phyloP scores from a whole-genome alignment of 2,329 filamentous ascomycete species.

The Cladobotryum protrusum region DNA sequence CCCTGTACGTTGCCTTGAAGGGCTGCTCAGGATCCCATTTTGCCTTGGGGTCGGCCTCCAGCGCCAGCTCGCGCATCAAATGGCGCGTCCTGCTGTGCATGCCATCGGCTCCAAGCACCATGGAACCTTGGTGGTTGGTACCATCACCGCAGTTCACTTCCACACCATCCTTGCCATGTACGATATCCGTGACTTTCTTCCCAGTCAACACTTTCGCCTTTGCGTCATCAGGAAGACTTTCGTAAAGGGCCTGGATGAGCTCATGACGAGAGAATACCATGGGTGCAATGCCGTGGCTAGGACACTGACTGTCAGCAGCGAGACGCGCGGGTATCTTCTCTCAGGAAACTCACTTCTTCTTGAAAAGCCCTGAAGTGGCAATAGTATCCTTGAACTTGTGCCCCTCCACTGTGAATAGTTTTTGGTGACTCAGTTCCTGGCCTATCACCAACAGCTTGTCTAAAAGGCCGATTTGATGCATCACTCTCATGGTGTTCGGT shows the following conservation, averaged over 20 bases:
- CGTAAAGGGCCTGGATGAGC: constrained; percentile 27
- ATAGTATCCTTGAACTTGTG: constrained; percentile 18
- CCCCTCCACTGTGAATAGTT: constrained; percentile 22
- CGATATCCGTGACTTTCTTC: constrained; percentile 20
- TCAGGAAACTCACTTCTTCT: constrained; percentile 19
- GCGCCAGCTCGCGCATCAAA: constrained; percentile 28
- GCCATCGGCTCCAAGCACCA: constrained; percentile 40
- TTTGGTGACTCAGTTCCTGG: constrained; percentile 17
- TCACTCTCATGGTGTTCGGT: constrained; percentile 21
- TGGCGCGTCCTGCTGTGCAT: constrained; percentile 31
- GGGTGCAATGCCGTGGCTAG: constrained; percentile 21
- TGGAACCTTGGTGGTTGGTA: constrained; percentile 23
- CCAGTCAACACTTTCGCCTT: constrained; percentile 23
- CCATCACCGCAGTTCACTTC: constrained; percentile 29
- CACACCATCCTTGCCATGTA: constrained; percentile 18
- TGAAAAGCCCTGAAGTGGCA: constrained; percentile 16
- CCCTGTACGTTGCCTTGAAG: constrained; percentile 26
- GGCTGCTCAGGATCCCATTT: constrained; percentile 22
- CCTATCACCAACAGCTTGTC: constrained; percentile 16
- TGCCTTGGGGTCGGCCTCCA: constrained; percentile 10
- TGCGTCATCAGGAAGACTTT: constrained; percentile 19
- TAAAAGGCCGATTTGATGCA: constrained; percentile 28
- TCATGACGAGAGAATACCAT: constrained; percentile 30
- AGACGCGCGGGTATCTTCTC: not conserved
- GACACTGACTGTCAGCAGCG: not conserved